These are phyloP conservation scores for Lecanicillium sp. DNA, from an alignment of 2,329 filamentous ascomycete species.

Conservation along the genomic window DNA sequence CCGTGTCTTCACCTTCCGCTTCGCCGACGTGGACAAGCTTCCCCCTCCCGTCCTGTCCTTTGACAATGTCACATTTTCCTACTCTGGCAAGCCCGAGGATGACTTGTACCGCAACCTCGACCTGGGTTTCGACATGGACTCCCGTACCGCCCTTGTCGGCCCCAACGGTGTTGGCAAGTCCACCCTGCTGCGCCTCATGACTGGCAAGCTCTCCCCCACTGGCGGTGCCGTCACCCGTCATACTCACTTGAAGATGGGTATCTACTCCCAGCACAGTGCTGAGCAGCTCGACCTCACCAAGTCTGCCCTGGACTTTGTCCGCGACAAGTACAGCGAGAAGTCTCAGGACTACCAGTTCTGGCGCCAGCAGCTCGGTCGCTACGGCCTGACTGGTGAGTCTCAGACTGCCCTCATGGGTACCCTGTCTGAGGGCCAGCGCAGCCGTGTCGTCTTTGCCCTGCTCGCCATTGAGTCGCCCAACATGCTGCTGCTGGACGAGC, in stretches of 20 bases:
- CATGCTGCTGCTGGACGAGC: conserved; percentile 97
- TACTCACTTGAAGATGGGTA: conserved; percentile 95
- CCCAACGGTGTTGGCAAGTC: conserved; percentile 99
- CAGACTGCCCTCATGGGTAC: conserved; percentile 98
- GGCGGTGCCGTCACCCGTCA: conserved; percentile 77
- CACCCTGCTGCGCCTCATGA: conserved; percentile 92
- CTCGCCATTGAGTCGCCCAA: conserved; percentile 93
- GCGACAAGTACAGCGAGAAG: conserved; percentile 84
- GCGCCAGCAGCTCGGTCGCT: conserved; percentile 92
- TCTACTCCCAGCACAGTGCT: conserved; percentile 97
- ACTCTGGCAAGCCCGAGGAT: conserved; percentile 82
- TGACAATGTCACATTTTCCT: conserved; percentile 96
- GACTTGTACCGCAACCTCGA: conserved; percentile 96
- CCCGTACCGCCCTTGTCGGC: conserved; percentile 89
- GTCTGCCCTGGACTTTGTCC: conserved; percentile 93
- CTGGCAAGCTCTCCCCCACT: conserved; percentile 83
- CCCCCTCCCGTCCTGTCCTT: conserved; percentile 94
- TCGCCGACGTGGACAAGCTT: conserved; percentile 98
- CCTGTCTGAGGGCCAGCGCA: conserved; percentile 95
- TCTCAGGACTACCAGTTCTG: conserved; percentile 99
- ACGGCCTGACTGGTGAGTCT: conserved; percentile 85
- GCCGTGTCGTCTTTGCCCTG: conserved; percentile 93
- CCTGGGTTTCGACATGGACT: conserved; percentile 99
- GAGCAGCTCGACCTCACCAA: conserved; percentile 98
- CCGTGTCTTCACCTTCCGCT: conserved; percentile 92